These are phyloP conservation scores for Lepidium africanum DNA, from an alignment of 345 rosid genomes.

Conservation along the genomic window DNA sequence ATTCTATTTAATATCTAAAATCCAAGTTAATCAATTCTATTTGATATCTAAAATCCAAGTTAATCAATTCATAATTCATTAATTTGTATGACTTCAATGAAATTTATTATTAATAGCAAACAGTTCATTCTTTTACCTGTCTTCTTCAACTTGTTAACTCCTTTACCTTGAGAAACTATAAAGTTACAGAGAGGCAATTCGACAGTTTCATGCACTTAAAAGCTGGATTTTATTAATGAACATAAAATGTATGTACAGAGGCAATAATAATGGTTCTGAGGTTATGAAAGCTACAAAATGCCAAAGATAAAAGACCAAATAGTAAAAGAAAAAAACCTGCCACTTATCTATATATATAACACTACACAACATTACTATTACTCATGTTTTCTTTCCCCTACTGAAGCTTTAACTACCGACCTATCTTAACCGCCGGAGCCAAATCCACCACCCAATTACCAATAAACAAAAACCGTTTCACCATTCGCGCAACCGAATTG, in stretches of 20 bases:
- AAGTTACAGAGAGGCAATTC: background rate
- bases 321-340: conserved; percentile 8
- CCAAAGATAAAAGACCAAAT: background rate
- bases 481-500: conserved; percentile 34
- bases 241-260: conserved; percentile 77
- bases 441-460: conserved; percentile 27
- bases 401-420: conserved; percentile 41
- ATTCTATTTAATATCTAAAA: background rate
- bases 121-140: background rate
- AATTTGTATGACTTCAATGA: background rate
- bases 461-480: conserved; percentile 21
- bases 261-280: conserved; percentile 49
- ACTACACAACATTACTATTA: conserved; percentile 43
- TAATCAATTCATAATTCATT: background rate
- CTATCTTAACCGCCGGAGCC: conserved; percentile 32
- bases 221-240: conserved; percentile 53
- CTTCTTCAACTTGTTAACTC: background rate
- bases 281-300: conserved; percentile 38
- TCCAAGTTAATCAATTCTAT: background rate
- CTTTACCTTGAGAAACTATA: background rate
- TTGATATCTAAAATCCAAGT: background rate
- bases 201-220: conserved; percentile 9
- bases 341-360: conserved; percentile 23
- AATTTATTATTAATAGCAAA: background rate
- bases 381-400: conserved; percentile 7